phyloP scores from a whole-genome alignment of 1,284 basidiomycete species.

The Ustilago vetiveriae region DNA sequence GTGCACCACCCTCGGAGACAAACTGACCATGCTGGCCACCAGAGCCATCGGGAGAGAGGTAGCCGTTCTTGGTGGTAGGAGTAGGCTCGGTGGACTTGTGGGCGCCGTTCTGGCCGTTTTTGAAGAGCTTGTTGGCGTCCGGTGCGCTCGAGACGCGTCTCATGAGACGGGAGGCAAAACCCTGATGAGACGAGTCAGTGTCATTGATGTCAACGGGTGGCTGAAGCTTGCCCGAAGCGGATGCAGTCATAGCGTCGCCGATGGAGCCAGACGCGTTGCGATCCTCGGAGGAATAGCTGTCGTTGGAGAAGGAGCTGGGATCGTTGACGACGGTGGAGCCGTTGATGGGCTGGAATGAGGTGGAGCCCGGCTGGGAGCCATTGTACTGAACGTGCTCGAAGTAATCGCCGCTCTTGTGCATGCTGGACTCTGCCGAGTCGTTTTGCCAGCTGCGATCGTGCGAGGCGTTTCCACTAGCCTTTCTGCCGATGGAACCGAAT shows the following conservation, averaged over 20 bases:
- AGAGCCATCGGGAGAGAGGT: slow-evolving; percentile 71
- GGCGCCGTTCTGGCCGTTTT: slow-evolving; percentile 53
- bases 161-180: slow-evolving; percentile 68
- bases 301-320: slow-evolving; percentile 59
- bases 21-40: slow-evolving; percentile 27
- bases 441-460: slow-evolving; percentile 34
- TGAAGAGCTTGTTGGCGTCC: slow-evolving; percentile 90
- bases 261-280: slow-evolving; percentile 36
- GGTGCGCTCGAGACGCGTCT: slow-evolving; percentile 95
- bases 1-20: slow-evolving; percentile 20
- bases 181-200: slow-evolving; percentile 20
- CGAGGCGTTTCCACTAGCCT: slow-evolving; percentile 27
- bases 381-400: slow-evolving; percentile 22
- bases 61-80: slow-evolving; percentile 27
- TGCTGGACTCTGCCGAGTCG: slow-evolving; percentile 26
- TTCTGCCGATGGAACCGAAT: slow-evolving; percentile 59
- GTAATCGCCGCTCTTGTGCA: slow-evolving; percentile 26
- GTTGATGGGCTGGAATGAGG: slow-evolving; percentile 52
- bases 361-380: slow-evolving; percentile 27
- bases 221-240: slow-evolving; percentile 44
- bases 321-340: slow-evolving; percentile 58
- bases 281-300: slow-evolving; percentile 54
- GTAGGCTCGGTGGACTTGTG: slow-evolving; percentile 15
- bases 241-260: slow-evolving; percentile 39
- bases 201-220: slow-evolving; percentile 41